Evolutionary conservation across 495 filamentous ascomycete genomes (phyloP).

Genomic region (Elasticomyces elasticus): DNA sequence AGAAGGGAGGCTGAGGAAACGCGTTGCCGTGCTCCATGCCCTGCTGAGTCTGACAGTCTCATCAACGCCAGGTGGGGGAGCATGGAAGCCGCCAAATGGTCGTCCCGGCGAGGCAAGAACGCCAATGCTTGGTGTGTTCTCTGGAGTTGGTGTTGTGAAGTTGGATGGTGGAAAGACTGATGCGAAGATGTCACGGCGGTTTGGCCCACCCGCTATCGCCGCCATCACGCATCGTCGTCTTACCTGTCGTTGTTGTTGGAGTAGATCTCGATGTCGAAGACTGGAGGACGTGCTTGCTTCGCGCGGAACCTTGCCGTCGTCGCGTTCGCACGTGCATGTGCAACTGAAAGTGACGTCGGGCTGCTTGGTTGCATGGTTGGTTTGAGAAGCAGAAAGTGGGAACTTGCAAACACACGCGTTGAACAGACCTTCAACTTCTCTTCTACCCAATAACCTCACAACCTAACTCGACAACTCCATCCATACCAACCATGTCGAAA

Average conservation of each 20-base stretch:
- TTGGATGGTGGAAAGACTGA: constrained; percentile 16
- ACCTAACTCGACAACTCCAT: neutral
- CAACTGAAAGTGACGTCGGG: too few species aligned
- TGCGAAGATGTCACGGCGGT: constrained; percentile 4
- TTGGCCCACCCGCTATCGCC: neutral
- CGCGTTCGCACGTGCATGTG: constrained; percentile 10
- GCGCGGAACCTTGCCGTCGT: neutral
- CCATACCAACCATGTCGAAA: constrained; percentile 19
- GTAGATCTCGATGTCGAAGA: neutral
- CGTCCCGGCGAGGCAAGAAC: constrained; percentile 23
- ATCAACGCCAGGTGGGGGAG: neutral
- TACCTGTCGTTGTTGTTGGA: neutral
- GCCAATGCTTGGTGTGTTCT: constrained; percentile 30
- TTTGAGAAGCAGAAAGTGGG: too few species aligned
- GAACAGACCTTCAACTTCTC: neutral
- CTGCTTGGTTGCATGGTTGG: too few species aligned
- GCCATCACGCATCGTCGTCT: neutral
- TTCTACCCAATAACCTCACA: neutral
- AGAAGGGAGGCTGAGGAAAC: constrained; percentile 20
- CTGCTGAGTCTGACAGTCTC: constrained; percentile 22
- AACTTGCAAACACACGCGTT: too few species aligned
- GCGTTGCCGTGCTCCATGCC: constrained; percentile 33
- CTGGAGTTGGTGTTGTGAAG: constrained; percentile 30
- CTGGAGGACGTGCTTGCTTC: constrained; percentile 3
- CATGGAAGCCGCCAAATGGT: constrained; percentile 27